These are phyloP conservation scores for Cupressus sempervirens DNA, from an alignment of 75 land plant species.

Conservation along the genomic window DNA sequence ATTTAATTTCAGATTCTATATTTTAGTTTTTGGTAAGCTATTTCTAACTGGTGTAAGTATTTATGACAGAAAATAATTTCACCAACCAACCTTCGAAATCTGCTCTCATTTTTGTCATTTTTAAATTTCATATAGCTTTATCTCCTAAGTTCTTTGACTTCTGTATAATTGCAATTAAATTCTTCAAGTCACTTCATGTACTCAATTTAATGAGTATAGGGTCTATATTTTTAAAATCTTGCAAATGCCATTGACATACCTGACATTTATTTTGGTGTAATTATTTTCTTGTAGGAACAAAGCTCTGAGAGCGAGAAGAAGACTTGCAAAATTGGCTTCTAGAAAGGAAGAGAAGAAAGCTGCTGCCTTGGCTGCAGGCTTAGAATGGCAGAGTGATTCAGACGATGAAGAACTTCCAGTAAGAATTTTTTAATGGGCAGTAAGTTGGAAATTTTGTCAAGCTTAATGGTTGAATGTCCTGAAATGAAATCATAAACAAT, in stretches of 20 bases:
- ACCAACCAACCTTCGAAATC: background rate
- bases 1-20: background rate
- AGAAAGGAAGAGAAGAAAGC: conserved; percentile 62
- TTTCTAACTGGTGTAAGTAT: background rate
- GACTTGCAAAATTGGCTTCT: conserved; percentile 44
- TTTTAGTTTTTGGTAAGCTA: background rate
- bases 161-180: background rate
- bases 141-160: background rate
- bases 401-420: conserved; percentile 54
- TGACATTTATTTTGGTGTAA: background rate
- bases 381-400: conserved; percentile 76
- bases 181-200: background rate
- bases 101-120: background rate
- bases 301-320: conserved; percentile 67
- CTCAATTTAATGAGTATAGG: background rate
- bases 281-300: conserved; percentile 35
- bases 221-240: conserved; percentile 7
- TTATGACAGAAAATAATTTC: background rate
- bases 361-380: conserved; percentile 73
- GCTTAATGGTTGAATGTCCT: background rate
- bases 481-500: background rate
- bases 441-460: background rate
- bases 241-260: background rate
- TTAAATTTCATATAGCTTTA: background rate
- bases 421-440: background rate